phyloP scores from a whole-genome alignment of 371 early-diverging fungal genomes.

The Gilbertella persicaria region DNA sequence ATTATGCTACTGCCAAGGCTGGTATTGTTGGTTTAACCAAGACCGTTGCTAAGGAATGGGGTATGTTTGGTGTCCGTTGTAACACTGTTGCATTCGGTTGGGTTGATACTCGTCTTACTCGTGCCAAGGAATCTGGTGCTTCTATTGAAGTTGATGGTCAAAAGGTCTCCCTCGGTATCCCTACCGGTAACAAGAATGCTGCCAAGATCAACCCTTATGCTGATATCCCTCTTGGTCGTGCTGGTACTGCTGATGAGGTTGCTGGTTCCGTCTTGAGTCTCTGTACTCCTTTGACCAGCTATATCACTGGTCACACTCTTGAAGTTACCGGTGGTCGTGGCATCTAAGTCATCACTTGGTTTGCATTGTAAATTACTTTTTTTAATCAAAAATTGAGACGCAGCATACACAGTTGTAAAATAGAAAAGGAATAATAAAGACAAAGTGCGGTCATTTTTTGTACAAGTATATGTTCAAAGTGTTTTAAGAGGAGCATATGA shows the following conservation, averaged over 20 bases:
- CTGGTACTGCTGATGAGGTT: conserved; percentile 69
- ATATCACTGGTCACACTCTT: conserved; percentile 66
- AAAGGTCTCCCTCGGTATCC: conserved; percentile 70
- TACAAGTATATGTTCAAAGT: no score
- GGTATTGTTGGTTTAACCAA: conserved; percentile 62
- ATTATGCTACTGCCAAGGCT: conserved; percentile 65
- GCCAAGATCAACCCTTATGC: conserved; percentile 49
- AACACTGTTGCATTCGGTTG: conserved; percentile 71
- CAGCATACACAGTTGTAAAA: no score
- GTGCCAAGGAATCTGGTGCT: conserved; percentile 71
- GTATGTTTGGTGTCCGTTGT: conserved; percentile 62
- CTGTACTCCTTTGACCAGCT: conserved; percentile 64
- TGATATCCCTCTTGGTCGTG: conserved; percentile 65
- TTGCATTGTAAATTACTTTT: no score
- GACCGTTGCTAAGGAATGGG: conserved; percentile 67
- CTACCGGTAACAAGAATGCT: conserved; percentile 52
- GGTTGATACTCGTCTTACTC: conserved; percentile 71
- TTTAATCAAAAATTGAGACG: no score
- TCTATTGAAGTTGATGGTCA: conserved; percentile 66
- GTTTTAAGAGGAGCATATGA: no score
- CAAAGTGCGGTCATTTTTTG: no score
- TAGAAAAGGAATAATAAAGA: no score
- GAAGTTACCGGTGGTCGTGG: conserved; percentile 75
- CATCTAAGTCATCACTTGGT: no score
- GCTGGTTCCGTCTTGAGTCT: conserved; percentile 67